A percentile compares a stretch with the other conserved stretches of the same genome.
Evolutionary conservation across 768 basidiomycete species (phyloP).

Genomic region (Mrakia blollopis): DNA sequence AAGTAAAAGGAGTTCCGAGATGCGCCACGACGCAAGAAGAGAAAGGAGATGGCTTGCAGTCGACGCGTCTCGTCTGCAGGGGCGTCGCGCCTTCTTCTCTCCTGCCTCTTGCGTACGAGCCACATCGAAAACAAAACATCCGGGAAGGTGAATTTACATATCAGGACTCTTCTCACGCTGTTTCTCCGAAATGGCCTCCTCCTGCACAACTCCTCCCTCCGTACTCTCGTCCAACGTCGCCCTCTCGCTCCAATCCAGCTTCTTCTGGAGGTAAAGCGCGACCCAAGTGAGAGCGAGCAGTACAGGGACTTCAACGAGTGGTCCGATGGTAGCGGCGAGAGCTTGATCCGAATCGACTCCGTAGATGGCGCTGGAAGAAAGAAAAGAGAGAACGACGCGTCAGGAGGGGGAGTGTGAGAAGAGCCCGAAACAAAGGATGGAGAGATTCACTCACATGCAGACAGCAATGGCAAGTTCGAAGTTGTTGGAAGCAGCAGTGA

Average conservation of each 20-base stretch:
- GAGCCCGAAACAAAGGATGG: neutral
- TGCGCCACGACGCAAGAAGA: too few species aligned
- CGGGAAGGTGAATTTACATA: too few species aligned
- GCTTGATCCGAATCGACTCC: slow-evolving; percentile 74
- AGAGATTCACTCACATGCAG: neutral
- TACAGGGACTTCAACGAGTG: slow-evolving; percentile 58
- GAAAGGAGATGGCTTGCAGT: too few species aligned
- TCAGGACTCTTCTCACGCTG: too few species aligned
- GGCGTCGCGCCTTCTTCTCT: too few species aligned
- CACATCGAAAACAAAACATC: too few species aligned
- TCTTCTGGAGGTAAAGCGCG: slow-evolving; percentile 51
- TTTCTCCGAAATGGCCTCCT: too few species aligned
- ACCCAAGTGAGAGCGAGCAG: slow-evolving; percentile 65
- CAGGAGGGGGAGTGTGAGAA: neutral
- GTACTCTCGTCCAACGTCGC: neutral
- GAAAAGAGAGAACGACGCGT: neutral
- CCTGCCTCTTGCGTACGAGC: too few species aligned
- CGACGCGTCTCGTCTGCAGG: too few species aligned
- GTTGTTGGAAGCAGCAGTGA: slow-evolving; percentile 75
- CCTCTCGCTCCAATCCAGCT: slow-evolving; percentile 48
- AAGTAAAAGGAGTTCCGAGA: too few species aligned
- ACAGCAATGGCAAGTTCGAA: slow-evolving; percentile 76
- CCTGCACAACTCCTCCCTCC: too few species aligned
- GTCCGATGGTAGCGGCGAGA: slow-evolving; percentile 60
- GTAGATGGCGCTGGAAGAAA: slow-evolving; percentile 59